Conservation (phyloP, 768 basidiomycete genomes). For the Gymnopilus junonius region DNA sequence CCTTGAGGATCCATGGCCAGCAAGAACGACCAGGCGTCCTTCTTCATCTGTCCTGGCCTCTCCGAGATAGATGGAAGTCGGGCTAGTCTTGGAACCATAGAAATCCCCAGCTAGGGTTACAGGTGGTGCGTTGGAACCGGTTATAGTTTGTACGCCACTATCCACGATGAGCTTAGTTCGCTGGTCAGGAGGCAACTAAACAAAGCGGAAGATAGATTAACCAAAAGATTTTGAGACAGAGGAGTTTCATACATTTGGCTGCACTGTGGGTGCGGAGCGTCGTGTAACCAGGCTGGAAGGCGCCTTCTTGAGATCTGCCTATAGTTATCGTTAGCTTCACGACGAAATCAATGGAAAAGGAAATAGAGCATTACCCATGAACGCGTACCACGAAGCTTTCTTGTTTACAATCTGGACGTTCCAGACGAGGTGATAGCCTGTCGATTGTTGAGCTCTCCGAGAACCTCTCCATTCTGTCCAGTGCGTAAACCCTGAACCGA, state of each 20-base stretch:
- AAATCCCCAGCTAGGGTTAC: constrained; percentile 8
- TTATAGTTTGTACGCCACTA: constrained; percentile 11
- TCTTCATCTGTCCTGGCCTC: constrained; percentile 25
- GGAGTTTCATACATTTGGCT: constrained; percentile 19
- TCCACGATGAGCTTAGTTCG: constrained; percentile 26
- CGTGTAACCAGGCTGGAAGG: constrained; percentile 17
- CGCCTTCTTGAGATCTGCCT: constrained; percentile 14
- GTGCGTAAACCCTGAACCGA: constrained; percentile 36
- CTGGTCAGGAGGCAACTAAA: constrained; percentile 19
- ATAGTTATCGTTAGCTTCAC: neutral
- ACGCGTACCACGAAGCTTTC: constrained; percentile 28
- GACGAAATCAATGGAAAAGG: neutral
- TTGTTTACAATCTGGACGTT: constrained; percentile 37
- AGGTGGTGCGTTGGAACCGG: constrained; percentile 10
- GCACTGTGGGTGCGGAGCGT: constrained; percentile 29
- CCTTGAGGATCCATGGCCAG: constrained; percentile 28
- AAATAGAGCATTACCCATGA: constrained; percentile 11
- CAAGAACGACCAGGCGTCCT: constrained; percentile 36
- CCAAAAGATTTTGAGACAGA: neutral
- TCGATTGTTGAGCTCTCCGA: constrained; percentile 31
- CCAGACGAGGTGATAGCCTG: constrained; percentile 30
- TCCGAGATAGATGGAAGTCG: constrained; percentile 20
- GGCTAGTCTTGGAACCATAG: neutral
- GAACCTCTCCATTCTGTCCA: constrained; percentile 24
- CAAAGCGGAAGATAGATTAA: neutral